Evolutionary conservation across 2,329 filamentous ascomycete species (phyloP).

Genomic region (Hymenoscyphus infarciens): DNA sequence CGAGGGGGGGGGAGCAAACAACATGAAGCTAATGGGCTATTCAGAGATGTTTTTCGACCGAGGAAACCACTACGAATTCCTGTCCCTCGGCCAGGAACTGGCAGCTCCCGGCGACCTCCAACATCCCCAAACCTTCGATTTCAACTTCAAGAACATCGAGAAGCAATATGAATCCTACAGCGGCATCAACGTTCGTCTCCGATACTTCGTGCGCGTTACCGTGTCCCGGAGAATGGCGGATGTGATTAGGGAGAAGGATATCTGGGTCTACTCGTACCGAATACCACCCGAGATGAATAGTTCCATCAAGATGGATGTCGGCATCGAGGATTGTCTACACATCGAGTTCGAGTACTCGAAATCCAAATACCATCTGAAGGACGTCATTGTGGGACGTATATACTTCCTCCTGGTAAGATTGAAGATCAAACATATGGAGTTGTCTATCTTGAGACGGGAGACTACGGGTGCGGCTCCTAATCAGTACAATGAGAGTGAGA

Average conservation of each 20-base stretch:
- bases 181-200: constrained; percentile 98
- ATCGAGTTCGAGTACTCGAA: constrained; percentile 99
- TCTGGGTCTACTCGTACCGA: constrained; percentile 99
- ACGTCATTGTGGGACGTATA: constrained; percentile 97
- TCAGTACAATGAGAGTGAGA: constrained; percentile 99
- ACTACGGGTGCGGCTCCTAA: constrained; percentile 96
- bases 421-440: constrained; percentile 99
- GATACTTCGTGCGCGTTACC: constrained; percentile 96
- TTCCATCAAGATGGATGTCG: constrained; percentile 99
- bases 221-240: constrained; percentile 96
- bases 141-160: constrained; percentile 99
- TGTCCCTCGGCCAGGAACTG: constrained; percentile 93
- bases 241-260: constrained; percentile 97
- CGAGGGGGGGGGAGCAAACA: neutral
- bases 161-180: constrained; percentile 99
- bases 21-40: constrained; percentile 15
- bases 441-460: constrained; percentile 94
- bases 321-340: constrained; percentile 97
- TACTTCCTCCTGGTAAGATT: constrained; percentile 95
- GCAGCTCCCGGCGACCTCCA: constrained; percentile 96
- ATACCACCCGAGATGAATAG: constrained; percentile 98
- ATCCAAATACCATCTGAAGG: constrained; percentile 98
- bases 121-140: constrained; percentile 97
- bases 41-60: constrained; percentile 99
- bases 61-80: constrained; percentile 98